These are phyloP conservation scores for Corynespora cassiicola DNA, from an alignment of 2,329 filamentous ascomycete species.

Conservation along the genomic window DNA sequence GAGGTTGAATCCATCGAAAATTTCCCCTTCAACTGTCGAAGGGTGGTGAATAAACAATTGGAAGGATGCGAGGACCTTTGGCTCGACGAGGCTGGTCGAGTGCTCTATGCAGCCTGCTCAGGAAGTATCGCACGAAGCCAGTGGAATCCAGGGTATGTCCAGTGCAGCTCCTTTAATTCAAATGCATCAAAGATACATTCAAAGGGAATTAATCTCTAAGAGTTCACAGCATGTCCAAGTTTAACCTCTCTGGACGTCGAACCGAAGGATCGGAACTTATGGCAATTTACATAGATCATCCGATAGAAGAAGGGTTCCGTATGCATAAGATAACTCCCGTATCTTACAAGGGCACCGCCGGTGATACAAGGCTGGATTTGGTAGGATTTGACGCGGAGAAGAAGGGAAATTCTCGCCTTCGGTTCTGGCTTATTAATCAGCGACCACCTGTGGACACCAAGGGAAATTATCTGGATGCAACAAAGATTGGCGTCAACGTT, in stretches of 20 bases:
- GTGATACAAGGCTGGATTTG: constrained; percentile 13
- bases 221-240: constrained; percentile 7
- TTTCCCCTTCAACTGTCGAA: constrained; percentile 16
- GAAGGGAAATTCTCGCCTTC: constrained; percentile 6
- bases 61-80: constrained; percentile 18
- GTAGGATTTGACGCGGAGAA: constrained; percentile 14
- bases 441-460: constrained; percentile 11
- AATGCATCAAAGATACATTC: neutral
- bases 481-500: constrained; percentile 9
- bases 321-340: constrained; percentile 16
- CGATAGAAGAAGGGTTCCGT: constrained; percentile 12
- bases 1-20: constrained; percentile 11
- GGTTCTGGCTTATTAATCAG: constrained; percentile 20
- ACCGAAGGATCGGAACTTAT: constrained; percentile 10
- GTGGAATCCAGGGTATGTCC: constrained; percentile 15
- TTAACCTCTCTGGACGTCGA: constrained; percentile 15
- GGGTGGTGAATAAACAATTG: constrained; percentile 8
- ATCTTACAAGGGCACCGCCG: constrained; percentile 4
- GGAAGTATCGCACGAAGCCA: constrained; percentile 7
- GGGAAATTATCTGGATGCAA: constrained; percentile 7
- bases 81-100: constrained; percentile 13
- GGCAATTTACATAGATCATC: constrained; percentile 18
- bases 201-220: neutral
- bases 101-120: constrained; percentile 17
- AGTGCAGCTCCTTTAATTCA: neutral